Evolutionary conservation across 805 yeast genomes (phyloP), one percentile per base, ranked within the genome.

Genomic region (Spathaspora arborariae): DNA sequence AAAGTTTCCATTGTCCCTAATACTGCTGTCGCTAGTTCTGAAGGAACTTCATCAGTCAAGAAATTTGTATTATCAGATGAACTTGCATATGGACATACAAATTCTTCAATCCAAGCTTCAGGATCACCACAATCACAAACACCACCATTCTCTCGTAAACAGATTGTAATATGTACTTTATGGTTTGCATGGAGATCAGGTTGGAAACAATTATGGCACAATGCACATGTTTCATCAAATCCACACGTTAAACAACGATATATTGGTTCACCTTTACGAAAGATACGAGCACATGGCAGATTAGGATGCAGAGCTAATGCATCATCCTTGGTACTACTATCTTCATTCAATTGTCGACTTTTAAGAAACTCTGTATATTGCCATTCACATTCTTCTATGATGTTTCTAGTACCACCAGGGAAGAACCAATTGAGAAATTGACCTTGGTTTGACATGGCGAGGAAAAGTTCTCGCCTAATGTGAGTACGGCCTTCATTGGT

Each of bases 71-170:
- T 45, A 19, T 43, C 52, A 9, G 45, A 48, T n/a, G 51, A 44
- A 2, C 46, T 22, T 3, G 64, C 57, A 45, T 52, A 57, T 16
- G 71, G 70, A 60, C 96, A 88, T 11, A 67, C 57, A 38, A 81
- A 67, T 1, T 72, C 64, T 13, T 62, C 63, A 4, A 70, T 75
- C 90, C 95, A 89, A 0, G 95, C 95, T 57, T 87, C 96, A 0
- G 82, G 79, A 57, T 89, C 96, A 3, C 96, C 96, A 62, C 96
- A 88, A 58, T 88, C 96, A 61, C 95, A 86, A 16, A 84, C 85
- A 0, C 94, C 94, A 34, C 91, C 88, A 47, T 79, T 85, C 50
- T 80, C 85, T 44, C 87, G 71, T 38, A 79, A 79, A 47, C 84
- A 78, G 5, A 86, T 80, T 35, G 80, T 72, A 15, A 81, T 77